Evolutionary conservation across 805 yeast genomes (phyloP).

Genomic region (Naumovozyma castellii): DNA sequence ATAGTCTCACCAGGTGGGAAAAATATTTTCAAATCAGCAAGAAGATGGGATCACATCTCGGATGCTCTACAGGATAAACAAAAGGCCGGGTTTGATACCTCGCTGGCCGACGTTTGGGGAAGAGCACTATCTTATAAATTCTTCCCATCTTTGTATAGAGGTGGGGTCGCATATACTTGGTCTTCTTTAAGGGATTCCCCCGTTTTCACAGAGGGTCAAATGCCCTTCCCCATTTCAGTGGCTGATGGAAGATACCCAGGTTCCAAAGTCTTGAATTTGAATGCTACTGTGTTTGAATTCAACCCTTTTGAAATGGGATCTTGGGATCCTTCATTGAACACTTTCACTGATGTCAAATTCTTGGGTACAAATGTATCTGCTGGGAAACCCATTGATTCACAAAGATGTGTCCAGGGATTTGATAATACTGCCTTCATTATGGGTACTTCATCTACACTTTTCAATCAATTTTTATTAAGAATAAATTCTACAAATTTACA

Average conservation of each 20-base stretch:
- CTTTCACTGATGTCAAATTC: slow-evolving; percentile 60
- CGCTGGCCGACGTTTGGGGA: slow-evolving; percentile 75
- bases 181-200: slow-evolving; percentile 51
- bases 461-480: slow-evolving; percentile 57
- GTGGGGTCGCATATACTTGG: slow-evolving; percentile 57
- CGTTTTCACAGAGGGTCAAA: slow-evolving; percentile 49
- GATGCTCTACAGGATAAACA: slow-evolving; percentile 46
- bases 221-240: slow-evolving; percentile 67
- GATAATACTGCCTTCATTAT: slow-evolving; percentile 77
- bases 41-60: slow-evolving; percentile 46
- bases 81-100: slow-evolving; percentile 56
- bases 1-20: slow-evolving; percentile 59
- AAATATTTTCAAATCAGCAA: slow-evolving; percentile 42
- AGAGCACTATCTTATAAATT: slow-evolving; percentile 66
- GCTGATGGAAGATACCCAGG: slow-evolving; percentile 62
- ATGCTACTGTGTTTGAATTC: slow-evolving; percentile 61
- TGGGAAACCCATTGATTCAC: slow-evolving; percentile 44
- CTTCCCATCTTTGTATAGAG: slow-evolving; percentile 48
- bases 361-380: slow-evolving; percentile 56
- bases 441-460: slow-evolving; percentile 77
- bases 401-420: slow-evolving; percentile 58
- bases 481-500: slow-evolving; percentile 41
- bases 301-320: slow-evolving; percentile 74
- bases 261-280: slow-evolving; percentile 43
- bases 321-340: slow-evolving; percentile 69